Evolutionary conservation across 805 yeast species (phyloP), one percentile per base, ranked within the genome.

Genomic region (Ogataea trehalophila): DNA sequence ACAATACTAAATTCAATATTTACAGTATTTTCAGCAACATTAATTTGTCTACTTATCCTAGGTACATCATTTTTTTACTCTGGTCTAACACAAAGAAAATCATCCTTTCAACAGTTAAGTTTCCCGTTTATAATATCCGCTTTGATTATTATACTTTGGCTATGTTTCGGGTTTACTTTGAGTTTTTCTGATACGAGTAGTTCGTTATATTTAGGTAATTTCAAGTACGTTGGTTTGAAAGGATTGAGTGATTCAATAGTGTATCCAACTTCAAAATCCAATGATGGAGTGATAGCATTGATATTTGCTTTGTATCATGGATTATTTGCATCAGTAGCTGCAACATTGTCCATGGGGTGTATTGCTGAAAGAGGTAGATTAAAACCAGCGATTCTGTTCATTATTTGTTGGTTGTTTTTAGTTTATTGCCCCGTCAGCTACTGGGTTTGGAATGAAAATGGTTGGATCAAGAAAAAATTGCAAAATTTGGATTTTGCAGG

Each of bases 401-500:
- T 82, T 23, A 85, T 90, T 60, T 63, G 80, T 45, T 90, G 95
- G 91, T 82, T 89, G n/a, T 87, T 96, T 13, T 60, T 87, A 11
- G 95, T 88, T 13, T 90, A 89, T 68, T 85, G 92, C 62, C 96
- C 96, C 0, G 73, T 90, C 22, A 90, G 89, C 11, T 87, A 81
- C 67, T 90, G 97, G 96, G 79, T 85, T 42, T 90, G 97, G 97
- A 85, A 88, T 47, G 62, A 81, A 1, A 83, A 85, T 42, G 97
- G 97, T 33, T 90, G 96, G 96, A 89, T 95, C 44, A 75, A 75
- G 52, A 45, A 45, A 29, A 75, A 79, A 55, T 87, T 92, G 74
- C 92, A 90, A 5, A 95, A 80, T 1, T 71, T 89, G 44, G 97
- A 90, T 65, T 89, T 85, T 67, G 97, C 97, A 22, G 97, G 97